Percentiles rank a stretch among this genome's conserved stretches.
Conservation (phyloP, 148 eudicot species). For the Fagopyrum esculentum region DNA sequence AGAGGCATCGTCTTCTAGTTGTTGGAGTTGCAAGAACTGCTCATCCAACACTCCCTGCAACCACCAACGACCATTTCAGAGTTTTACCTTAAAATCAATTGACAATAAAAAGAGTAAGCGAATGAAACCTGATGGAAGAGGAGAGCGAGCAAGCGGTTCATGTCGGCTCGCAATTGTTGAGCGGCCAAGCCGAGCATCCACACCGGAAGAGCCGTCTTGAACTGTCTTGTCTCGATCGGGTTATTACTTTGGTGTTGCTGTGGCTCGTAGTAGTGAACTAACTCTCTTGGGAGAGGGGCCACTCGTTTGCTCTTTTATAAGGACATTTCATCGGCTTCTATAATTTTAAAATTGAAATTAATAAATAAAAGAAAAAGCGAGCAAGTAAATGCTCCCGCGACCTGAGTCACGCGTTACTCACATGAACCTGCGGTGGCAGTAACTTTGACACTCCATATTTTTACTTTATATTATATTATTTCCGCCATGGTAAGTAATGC, state of each 20-base stretch:
- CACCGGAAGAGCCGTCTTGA: slow-evolving; percentile 94
- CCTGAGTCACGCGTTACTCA: slow-evolving; percentile 3
- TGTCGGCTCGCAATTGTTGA: slow-evolving; percentile 73
- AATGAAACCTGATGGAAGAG: slow-evolving; percentile 69
- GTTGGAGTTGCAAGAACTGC: slow-evolving; percentile 89
- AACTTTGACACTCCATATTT: not conserved
- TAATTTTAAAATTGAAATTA: no score
- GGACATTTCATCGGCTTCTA: not conserved
- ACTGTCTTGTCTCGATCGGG: no score
- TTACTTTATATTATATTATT: not conserved
- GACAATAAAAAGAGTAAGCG: no score
- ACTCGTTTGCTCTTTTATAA: not conserved
- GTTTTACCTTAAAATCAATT: no score
- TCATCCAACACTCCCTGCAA: slow-evolving; percentile 77
- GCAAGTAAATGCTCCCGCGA: not conserved
- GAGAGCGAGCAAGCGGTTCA: slow-evolving; percentile 75
- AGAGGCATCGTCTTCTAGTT: slow-evolving; percentile 74
- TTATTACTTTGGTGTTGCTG: no score
- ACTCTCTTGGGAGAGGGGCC: no score
- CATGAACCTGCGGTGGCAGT: not conserved
- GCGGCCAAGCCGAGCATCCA: slow-evolving; percentile 88
- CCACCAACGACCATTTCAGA: no score
- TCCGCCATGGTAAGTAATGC: not conserved
- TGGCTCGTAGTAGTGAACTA: no score
- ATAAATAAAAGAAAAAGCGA: not conserved